Evolutionary conservation across 352 stramenopile species (phyloP), one percentile per base, ranked within the genome.

Genomic region (Globisporangium mamillatum): DNA sequence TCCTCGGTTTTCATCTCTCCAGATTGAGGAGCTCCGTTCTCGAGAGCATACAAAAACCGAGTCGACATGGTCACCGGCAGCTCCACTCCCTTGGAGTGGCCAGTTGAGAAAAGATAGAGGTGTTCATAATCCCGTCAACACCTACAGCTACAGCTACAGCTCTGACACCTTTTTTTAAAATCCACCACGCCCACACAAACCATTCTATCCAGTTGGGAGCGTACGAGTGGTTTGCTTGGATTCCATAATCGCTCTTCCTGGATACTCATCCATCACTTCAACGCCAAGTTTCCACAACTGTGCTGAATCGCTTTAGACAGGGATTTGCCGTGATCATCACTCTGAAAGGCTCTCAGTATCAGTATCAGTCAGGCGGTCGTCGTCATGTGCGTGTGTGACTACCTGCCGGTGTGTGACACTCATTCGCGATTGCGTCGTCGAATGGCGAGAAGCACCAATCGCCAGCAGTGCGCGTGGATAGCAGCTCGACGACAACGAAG

Each of bases 391-490:
- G 25, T 25, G 54, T 60, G 54, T 46, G 38, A 18, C 38, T 46
- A 3, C 38, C 38, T 6, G 38, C 38, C 38, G 4, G 38, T 46
- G 38, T 60, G 54, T 60, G 54, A 60, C 54, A 60, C 54, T 60
- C 27, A 24, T 24, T 60, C 32, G 25, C 54, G 54, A 60, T 41
- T 60, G 54, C 16, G 54, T 60, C 54, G 54, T 38, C 54, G n/a
- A 27, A 24, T 27, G 48, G 54, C 6, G 54, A 29, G 16, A 41
- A 14, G 25, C 20, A 20, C 25, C 16, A 52, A 22, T 52, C 16
- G 16, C 16, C 16, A 50, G 16, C 16, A 20, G 44, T 12, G 44
- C 44, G 16, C 16, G 36, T 14, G 36, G 12, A 14, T 14, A 50
- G 41, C 41, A 50, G 14, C n/a, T 22, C 48, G 36, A 41, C 10